Evolutionary conservation across 148 eudicot species (phyloP), one percentile per base, ranked within the genome.

Genomic region (Camellia granthamiana): DNA sequence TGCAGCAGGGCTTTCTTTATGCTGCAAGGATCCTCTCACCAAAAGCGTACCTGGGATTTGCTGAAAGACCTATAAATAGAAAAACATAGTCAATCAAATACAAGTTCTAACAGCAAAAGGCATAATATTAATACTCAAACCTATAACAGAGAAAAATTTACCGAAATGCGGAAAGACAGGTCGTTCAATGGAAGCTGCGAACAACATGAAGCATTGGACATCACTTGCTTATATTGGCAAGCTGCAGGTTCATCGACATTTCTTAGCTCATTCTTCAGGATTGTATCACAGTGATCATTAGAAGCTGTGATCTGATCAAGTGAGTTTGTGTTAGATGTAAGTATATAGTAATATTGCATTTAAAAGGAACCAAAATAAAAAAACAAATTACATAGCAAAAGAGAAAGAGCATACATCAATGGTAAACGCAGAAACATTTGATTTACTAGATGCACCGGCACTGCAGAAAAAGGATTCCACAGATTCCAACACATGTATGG

Each of bases 31-130:
- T 87, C 95, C 98, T 84, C 61, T 95, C 70, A 95, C 88, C 87
- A 95, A 78, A 69, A 95, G 95, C 2, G 98, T 90, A 62, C 99
- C 98, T 5, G 98, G 98, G 62, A 87, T 90, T 87, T 93, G 99
- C 88, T 95, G 93, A 82, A 93, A 95, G 74, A 95, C 92, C 98
- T 95, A 81, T 62, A 72, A 46, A 83, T 11, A 77, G 10, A 42
- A 23, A 61, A 8, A 70, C 59, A 38, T 5, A 68, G 6, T 58
- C 23, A 23, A 66, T 83, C 38, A 81, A 11, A 60, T 47, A 18
- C 16, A 16, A 77, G 69, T 41, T 78, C 52, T 47, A 30, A 51
- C 11, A 14, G 66, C 72, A 72, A 13, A 49, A 64, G 38, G n/a
- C 38, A 76, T 67, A 10, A 38, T 62, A 69, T n/a, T 67, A 10